Evolutionary conservation across 495 filamentous ascomycete genomes (phyloP).

Genomic region (Neurospora tetraspora): DNA sequence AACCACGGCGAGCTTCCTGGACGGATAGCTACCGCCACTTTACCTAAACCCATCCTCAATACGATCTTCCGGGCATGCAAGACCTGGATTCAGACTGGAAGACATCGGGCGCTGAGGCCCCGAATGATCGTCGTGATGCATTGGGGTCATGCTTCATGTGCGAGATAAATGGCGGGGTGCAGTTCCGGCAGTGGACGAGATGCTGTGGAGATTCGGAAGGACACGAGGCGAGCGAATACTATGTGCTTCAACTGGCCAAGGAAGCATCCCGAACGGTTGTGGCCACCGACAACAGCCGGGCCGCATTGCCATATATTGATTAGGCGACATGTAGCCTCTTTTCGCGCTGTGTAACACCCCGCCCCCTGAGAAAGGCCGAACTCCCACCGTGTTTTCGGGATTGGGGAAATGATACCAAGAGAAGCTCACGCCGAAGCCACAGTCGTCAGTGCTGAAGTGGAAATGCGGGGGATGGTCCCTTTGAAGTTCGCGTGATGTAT

Average conservation of each 20-base stretch:
- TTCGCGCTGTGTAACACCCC: not conserved
- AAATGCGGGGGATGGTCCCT: not conserved
- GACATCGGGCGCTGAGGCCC: conserved; percentile 4
- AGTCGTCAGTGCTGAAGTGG: not conserved
- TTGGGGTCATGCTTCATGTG: not conserved
- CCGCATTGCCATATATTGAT: conserved; percentile 10
- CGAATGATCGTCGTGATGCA: not conserved
- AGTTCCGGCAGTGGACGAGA: not conserved
- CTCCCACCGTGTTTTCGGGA: not conserved
- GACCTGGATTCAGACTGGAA: conserved; percentile 3
- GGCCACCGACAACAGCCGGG: conserved; percentile 4
- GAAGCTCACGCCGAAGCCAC: not conserved
- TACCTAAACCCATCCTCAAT: not conserved
- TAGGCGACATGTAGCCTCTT: not conserved
- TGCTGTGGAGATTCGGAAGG: not conserved
- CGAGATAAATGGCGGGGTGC: conserved; percentile 2
- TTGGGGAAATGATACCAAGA: not conserved
- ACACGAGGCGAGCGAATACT: not conserved
- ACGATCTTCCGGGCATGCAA: not conserved
- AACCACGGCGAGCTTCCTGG: conserved; percentile 10
- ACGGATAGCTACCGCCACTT: not conserved
- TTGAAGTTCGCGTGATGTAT: not conserved
- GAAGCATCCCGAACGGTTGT: conserved; percentile 3
- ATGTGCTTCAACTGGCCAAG: not conserved
- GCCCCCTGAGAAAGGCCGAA: not conserved